Evolutionary conservation across 345 rosid genomes (phyloP), one percentile per base, ranked within the genome.

Genomic region (Gynandropsis gynandra): DNA sequence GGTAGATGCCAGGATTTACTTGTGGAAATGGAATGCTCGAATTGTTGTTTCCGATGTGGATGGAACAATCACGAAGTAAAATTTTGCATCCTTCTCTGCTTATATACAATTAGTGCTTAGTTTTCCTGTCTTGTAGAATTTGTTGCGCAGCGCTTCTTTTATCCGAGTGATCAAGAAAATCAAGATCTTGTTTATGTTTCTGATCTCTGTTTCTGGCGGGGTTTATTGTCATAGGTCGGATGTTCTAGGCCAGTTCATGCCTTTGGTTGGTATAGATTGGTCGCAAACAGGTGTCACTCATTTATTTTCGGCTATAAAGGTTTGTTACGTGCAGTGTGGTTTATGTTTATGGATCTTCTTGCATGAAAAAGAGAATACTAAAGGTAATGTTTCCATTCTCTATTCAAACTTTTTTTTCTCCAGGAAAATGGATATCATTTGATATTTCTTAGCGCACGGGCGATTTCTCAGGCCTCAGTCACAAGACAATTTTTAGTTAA

Each of bases 181-280:
- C 33, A 21, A 32, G 10, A 31, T 54, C 42, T n/a, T 52, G 37
- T 58, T 10, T 31, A 24, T 18, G 12, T 43, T 58, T 44, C 55
- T 64, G 40, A 61, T 42, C 61, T 13, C 15, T 40, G 38, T 18
- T 35, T 10, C 53, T 55, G 29, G 29, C 5, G 29, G 5, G 4
- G 2, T 24, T 24, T 24, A 24, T 24, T 5, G 29, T 24, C n/a
- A 9, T 76, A 92, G 98, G 69, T 92, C 98, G 14, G 98, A 92
- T 58, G 95, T 92, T 43, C 77, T 92, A 50, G 98, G 98, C 46
- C 98, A 92, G 76, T 87, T 92, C 69, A 92, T 92, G 98, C 98
- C 97, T 60, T 62, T 92, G 63, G 93, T 92, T 54, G 97, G 98
- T 44, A 62, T 73, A 50, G 98, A 92, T 65, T 92, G 98, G 98